phyloP scores from a whole-genome alignment of 2,329 filamentous ascomycete genomes.

The Metarhizium sp. region DNA sequence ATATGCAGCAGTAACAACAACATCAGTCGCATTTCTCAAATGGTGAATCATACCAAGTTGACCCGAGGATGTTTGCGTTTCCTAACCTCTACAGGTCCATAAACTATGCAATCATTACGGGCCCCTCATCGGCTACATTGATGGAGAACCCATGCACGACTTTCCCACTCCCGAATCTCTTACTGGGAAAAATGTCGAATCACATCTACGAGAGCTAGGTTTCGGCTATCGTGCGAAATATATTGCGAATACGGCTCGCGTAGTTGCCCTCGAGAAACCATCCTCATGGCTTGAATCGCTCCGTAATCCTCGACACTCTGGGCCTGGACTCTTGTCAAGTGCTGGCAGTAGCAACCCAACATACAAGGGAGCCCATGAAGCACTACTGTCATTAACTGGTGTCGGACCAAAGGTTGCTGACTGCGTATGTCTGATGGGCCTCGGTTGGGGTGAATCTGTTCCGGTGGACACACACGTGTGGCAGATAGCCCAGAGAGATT shows the following conservation, averaged over 20 bases:
- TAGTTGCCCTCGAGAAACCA: constrained; percentile 59
- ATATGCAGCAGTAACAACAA: constrained; percentile 99
- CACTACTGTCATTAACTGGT: constrained; percentile 69
- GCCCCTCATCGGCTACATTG: constrained; percentile 60
- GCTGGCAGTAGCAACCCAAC: constrained; percentile 32
- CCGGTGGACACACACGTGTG: constrained; percentile 97
- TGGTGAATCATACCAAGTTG: constrained; percentile 44
- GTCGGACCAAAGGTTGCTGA: constrained; percentile 97
- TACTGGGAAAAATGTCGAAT: constrained; percentile 66
- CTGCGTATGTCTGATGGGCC: constrained; percentile 91
- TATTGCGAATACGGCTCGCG: constrained; percentile 73
- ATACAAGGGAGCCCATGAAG: constrained; percentile 72
- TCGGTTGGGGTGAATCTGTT: constrained; percentile 92
- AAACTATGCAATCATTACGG: constrained; percentile 87
- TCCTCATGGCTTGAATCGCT: constrained; percentile 67
- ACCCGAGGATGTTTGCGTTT: too few species aligned
- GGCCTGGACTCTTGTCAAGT: constrained; percentile 32
- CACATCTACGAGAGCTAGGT: constrained; percentile 69
- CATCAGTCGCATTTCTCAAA: constrained; percentile 87
- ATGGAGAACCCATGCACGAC: constrained; percentile 68
- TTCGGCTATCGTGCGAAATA: constrained; percentile 96
- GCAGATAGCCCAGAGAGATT: constrained; percentile 96
- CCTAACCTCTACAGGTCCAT: constrained; percentile 45
- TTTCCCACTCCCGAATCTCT: constrained; percentile 72
- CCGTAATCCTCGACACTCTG: constrained; percentile 64